Base-by-base conservation (phyloP, 208 protist genomes). In the Kentomonas sorsogonicus region DNA sequence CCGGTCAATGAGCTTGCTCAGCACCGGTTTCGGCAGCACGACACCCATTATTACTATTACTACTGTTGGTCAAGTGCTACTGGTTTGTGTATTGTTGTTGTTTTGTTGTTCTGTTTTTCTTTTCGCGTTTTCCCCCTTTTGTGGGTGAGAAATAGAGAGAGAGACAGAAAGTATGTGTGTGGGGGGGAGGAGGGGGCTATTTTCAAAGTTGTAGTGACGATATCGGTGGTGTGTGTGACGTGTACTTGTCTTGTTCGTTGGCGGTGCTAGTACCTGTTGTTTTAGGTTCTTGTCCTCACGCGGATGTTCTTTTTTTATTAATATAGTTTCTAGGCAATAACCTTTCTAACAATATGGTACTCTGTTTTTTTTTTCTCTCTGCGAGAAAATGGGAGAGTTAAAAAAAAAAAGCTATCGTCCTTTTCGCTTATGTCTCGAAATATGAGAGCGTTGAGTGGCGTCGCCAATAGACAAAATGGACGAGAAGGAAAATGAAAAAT, bases 1-100 rank as follows among this genome's bases (percentile, higher is more conserved):
- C n/a, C 86, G 79, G 31, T 94, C 86, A 22, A 84, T 74, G 16
- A 88, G 76, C 65, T 94, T 91, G 67, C 76, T 90, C 65, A 94
- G 64, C 38, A 90, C 76, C 16, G 86, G 86, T 72, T 94, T 94
- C 29, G 83, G 86, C 39, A 93, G 66, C 58, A 89, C 74, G 48
- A 74, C 38, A 56, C 86, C 86, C 86, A 93, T 93, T 15, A n/a
- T n/a, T n/a, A n/a, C n/a, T n/a, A n/a, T n/a, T n/a, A n/a, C n/a
- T n/a, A n/a, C n/a, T n/a, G n/a, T n/a, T n/a, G n/a, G n/a, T n/a
- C n/a, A n/a, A n/a, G n/a, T n/a, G n/a, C n/a, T n/a, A n/a, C n/a
- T n/a, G n/a, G n/a, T n/a, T n/a, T n/a, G n/a, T n/a, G n/a, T n/a
- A n/a, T n/a, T 47, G 36, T 30, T n/a, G 20, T 41, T 58, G 11